phyloP scores from a whole-genome alignment of 169 alveolate species.

The Plasmodium blacklocki region DNA sequence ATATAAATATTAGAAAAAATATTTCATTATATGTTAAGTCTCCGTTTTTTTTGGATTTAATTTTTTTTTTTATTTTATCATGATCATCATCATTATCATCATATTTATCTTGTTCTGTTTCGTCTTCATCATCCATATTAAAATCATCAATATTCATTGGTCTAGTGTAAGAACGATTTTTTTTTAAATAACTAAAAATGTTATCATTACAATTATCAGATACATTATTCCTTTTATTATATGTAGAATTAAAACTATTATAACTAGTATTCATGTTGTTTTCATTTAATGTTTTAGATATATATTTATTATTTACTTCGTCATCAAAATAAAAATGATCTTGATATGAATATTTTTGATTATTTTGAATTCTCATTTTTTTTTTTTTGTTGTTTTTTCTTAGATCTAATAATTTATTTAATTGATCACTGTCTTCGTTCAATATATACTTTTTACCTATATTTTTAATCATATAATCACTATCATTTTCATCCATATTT shows the following conservation, averaged over 20 bases:
- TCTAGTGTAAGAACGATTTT: slow-evolving; percentile 44
- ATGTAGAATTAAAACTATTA: background rate
- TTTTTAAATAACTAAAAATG: slow-evolving; percentile 17
- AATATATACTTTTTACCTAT: no score
- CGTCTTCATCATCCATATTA: slow-evolving; percentile 6
- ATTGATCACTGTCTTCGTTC: no score
- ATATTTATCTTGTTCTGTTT: background rate
- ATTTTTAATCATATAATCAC: no score
- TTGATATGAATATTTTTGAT: no score
- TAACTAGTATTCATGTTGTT: slow-evolving; percentile 3
- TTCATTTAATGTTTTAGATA: no score
- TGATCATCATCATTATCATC: background rate
- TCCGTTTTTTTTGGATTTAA: background rate
- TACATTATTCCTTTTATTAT: background rate
- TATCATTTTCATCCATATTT: no score
- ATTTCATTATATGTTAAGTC: slow-evolving; percentile 6
- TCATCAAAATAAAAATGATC: no score
- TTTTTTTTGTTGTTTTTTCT: no score
- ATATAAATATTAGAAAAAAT: slow-evolving; percentile 17
- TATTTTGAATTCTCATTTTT: no score
- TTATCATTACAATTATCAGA: background rate
- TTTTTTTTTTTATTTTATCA: background rate
- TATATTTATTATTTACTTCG: no score
- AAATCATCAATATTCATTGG: slow-evolving; percentile 64
- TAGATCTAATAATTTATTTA: no score